Conservation (phyloP, 192 early-diverging fungal genomes). For the Gamsiella multidivaricata region DNA sequence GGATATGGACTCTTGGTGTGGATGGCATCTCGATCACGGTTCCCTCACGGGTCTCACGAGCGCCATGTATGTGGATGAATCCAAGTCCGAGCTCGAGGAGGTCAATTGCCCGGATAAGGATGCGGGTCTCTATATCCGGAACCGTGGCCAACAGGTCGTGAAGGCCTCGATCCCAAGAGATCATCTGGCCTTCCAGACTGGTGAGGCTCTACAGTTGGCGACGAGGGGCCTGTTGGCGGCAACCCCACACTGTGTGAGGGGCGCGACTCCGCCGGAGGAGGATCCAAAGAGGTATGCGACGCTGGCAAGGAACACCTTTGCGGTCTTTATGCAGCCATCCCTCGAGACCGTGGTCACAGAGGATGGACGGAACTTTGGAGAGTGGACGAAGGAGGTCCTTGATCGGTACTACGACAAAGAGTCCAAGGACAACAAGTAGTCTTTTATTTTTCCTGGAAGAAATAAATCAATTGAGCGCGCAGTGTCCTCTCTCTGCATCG, state of each 20-base stretch:
- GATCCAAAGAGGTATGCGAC: conserved; percentile 40
- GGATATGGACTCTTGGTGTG: conserved; percentile 74
- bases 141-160: conserved; percentile 56
- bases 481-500: too few species aligned
- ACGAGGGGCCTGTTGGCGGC: conserved; percentile 64
- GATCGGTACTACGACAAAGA: conserved; percentile 53
- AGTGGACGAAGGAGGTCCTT: conserved; percentile 51
- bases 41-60: conserved; percentile 71
- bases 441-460: too few species aligned
- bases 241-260: conserved; percentile 75
- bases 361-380: conserved; percentile 48
- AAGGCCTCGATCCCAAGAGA: conserved; percentile 68
- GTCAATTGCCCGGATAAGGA: conserved; percentile 52
- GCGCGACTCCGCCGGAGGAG: conserved; percentile 49
- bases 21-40: conserved; percentile 75
- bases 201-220: conserved; percentile 69
- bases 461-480: too few species aligned
- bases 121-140: conserved; percentile 71
- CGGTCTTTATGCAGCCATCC: conserved; percentile 79
- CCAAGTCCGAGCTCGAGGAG: conserved; percentile 44
- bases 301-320: conserved; percentile 74
- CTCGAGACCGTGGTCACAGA: conserved; percentile 53
- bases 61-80: conserved; percentile 70
- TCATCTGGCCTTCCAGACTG: conserved; percentile 75
- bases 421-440: too few species aligned